phyloP scores from a whole-genome alignment of 2,329 filamentous ascomycete genomes.

The Ophiostoma himal-ulmi region DNA sequence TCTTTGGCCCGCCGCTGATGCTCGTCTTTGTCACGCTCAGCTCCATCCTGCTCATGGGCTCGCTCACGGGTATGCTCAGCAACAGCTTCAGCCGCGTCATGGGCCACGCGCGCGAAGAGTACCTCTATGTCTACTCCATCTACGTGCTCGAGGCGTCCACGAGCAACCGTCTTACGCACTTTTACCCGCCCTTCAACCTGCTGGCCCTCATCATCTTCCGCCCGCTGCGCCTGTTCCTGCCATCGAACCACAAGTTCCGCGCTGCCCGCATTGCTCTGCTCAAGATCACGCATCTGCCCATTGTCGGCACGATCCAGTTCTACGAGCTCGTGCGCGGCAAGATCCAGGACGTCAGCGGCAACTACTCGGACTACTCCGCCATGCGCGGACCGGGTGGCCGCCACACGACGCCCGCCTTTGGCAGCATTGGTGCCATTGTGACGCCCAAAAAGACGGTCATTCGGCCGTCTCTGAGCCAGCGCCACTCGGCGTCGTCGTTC shows the following conservation, averaged over 20 bases:
- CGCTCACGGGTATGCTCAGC: slow-evolving; percentile 69
- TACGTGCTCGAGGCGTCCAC: slow-evolving; percentile 63
- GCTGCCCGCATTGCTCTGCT: slow-evolving; percentile 56
- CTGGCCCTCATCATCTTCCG: slow-evolving; percentile 66
- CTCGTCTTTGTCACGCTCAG: slow-evolving; percentile 71
- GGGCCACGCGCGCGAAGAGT: slow-evolving; percentile 63
- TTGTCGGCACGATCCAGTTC: slow-evolving; percentile 62
- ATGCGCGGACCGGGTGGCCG: slow-evolving; percentile 43
- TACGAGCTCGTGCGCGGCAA: slow-evolving; percentile 53
- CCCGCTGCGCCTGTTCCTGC: slow-evolving; percentile 63
- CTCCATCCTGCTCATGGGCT: slow-evolving; percentile 72
- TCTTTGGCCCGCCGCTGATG: slow-evolving; percentile 56
- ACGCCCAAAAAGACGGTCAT: slow-evolving; percentile 20
- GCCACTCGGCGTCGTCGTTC: slow-evolving; percentile 18
- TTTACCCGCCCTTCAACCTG: slow-evolving; percentile 68
- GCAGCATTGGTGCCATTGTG: neutral
- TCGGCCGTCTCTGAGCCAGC: slow-evolving; percentile 17
- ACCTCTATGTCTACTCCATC: slow-evolving; percentile 67
- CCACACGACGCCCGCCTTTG: slow-evolving; percentile 8
- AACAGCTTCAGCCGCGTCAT: slow-evolving; percentile 66
- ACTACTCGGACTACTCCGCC: slow-evolving; percentile 37
- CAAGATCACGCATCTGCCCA: slow-evolving; percentile 59
- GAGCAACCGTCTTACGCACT: slow-evolving; percentile 62
- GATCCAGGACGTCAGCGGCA: slow-evolving; percentile 32
- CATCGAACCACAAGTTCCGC: slow-evolving; percentile 58